Evolutionary conservation across 2,329 filamentous ascomycete genomes (phyloP).

Genomic region (Aspergillus viridinutans): DNA sequence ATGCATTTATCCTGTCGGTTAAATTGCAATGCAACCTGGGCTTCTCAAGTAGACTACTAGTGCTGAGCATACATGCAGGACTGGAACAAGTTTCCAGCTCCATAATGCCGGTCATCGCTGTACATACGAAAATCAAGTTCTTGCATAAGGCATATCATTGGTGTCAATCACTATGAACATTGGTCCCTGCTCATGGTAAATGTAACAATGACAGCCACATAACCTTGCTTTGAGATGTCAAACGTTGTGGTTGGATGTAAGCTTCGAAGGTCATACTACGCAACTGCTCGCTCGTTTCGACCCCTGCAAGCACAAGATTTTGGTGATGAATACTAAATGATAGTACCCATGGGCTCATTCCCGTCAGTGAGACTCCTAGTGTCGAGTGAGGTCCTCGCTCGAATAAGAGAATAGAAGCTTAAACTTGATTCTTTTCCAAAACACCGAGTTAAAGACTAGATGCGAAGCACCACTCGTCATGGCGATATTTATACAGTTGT

Average conservation of each 20-base stretch:
- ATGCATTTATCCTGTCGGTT: background rate
- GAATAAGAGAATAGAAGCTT: background rate
- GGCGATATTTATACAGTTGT: conserved; percentile 40
- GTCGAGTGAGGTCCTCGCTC: no score
- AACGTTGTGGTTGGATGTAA: no score
- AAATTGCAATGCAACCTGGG: background rate
- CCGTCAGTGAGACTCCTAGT: background rate
- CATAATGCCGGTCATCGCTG: background rate
- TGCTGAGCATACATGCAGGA: background rate
- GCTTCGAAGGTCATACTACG: no score
- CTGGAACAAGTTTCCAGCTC: background rate
- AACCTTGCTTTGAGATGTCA: no score
- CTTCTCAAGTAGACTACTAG: background rate
- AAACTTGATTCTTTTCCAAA: conserved; percentile 1
- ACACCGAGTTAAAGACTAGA: background rate
- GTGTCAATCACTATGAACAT: background rate
- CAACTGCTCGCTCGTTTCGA: no score
- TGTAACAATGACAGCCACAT: no score
- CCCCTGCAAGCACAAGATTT: no score
- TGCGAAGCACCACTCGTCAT: background rate
- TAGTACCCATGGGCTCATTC: background rate
- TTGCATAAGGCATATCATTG: background rate
- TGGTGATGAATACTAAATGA: no score
- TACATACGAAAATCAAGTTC: no score
- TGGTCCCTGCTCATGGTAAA: no score